Evolutionary conservation across 1,284 basidiomycete species (phyloP).

Genomic region (Stygiomarasmius scandens): DNA sequence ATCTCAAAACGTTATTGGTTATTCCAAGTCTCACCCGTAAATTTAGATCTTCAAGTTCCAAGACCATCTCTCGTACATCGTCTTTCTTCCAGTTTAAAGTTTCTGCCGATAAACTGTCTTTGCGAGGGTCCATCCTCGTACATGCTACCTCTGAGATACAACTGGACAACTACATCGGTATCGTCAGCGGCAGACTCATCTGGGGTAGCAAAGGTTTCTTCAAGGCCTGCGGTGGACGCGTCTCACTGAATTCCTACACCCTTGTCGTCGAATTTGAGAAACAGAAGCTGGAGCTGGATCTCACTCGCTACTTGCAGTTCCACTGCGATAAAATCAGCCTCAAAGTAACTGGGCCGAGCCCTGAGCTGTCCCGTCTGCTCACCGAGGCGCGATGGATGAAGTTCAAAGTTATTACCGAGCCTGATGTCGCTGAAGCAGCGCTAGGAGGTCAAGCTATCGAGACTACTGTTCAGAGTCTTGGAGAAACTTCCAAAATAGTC

Average conservation of each 20-base stretch:
- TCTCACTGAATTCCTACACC: too few species aligned
- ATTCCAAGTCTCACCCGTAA: background rate
- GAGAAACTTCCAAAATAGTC: background rate
- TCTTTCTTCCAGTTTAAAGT: slow-evolving; percentile 2
- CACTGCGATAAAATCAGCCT: background rate
- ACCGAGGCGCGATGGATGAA: slow-evolving; percentile 7
- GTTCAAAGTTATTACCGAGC: slow-evolving; percentile 6
- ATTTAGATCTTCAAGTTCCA: background rate
- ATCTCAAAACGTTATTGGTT: background rate
- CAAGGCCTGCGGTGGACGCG: background rate
- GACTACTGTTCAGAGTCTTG: background rate
- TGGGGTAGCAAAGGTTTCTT: slow-evolving; percentile 5
- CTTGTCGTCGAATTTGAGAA: too few species aligned
- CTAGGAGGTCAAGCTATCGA: too few species aligned
- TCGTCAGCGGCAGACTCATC: slow-evolving; percentile 7
- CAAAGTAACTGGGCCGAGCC: background rate
- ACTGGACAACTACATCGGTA: slow-evolving; percentile 3
- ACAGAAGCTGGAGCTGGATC: background rate
- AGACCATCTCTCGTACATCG: background rate
- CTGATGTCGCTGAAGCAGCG: background rate
- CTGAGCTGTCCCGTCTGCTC: slow-evolving; percentile 2
- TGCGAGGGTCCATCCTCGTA: background rate
- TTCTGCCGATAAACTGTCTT: background rate
- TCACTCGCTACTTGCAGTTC: slow-evolving; percentile 9
- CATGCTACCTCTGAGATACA: background rate